Conservation (phyloP, 225 moss, liverwort and hornwort species). For the Straminergon stramineum region DNA sequence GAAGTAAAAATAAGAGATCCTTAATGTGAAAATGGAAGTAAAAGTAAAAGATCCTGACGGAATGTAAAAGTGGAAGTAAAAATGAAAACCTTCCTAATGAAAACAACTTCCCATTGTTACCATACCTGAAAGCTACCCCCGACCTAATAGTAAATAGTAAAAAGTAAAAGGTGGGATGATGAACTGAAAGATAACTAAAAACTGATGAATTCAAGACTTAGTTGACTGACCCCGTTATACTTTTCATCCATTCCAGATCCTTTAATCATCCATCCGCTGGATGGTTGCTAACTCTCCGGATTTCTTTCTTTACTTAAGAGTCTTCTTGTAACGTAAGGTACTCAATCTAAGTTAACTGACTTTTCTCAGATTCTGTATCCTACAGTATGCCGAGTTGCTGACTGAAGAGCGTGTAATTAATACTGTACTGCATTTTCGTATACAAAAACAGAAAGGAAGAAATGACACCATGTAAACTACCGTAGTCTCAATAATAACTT, state of each 20-base stretch:
- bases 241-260: neutral
- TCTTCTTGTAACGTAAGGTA: neutral
- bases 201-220: neutral
- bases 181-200: neutral
- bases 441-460: neutral
- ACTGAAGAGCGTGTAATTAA: neutral
- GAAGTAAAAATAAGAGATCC: neutral
- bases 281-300: neutral
- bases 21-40: neutral
- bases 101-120: neutral
- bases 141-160: too few relatives aligned
- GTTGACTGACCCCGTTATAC: too few relatives aligned
- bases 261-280: neutral
- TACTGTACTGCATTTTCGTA: neutral
- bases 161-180: too few relatives aligned
- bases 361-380: neutral
- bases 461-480: neutral
- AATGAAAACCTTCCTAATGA: neutral
- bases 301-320: neutral
- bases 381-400: too few relatives aligned
- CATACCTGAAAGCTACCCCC: too few relatives aligned
- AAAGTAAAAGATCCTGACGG: too few relatives aligned
- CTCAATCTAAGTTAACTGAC: too few relatives aligned
- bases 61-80: neutral
- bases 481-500: neutral